Evolutionary conservation across 257 asterid species (phyloP).

Genomic region (Solanum infundibuliforme): DNA sequence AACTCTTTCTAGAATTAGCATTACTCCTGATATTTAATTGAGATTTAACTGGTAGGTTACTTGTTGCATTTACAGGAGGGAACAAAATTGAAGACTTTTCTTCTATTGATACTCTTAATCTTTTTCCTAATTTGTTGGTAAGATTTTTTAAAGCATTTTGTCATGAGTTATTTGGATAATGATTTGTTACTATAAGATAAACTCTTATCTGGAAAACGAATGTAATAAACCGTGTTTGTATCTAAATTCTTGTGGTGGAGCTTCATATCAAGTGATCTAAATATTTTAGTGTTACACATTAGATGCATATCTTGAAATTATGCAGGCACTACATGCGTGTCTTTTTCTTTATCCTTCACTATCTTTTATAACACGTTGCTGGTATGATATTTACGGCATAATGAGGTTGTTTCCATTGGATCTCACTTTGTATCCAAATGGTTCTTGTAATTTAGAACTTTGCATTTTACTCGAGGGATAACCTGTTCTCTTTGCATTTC

Average conservation of each 20-base stretch:
- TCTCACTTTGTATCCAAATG: background rate
- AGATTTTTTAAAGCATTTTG: slow-evolving; percentile 13
- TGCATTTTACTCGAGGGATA: background rate
- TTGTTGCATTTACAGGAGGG: slow-evolving; percentile 41
- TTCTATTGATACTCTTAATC: slow-evolving; percentile 70
- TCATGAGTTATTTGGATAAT: background rate
- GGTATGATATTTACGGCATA: background rate
- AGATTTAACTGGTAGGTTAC: slow-evolving; percentile 9
- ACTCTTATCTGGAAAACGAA: background rate
- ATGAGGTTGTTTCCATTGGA: background rate
- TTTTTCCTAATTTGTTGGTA: slow-evolving; percentile 70
- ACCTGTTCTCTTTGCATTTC: background rate
- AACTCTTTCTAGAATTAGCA: background rate
- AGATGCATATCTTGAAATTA: background rate
- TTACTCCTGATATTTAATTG: background rate
- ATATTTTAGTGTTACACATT: background rate
- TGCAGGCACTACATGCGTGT: background rate
- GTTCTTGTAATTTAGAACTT: background rate
- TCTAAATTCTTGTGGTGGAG: background rate
- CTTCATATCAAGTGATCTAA: background rate
- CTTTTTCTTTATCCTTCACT: background rate
- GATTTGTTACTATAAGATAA: background rate
- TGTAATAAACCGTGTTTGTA: background rate
- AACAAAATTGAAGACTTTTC: slow-evolving; percentile 62
- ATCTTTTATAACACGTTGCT: background rate